Evolutionary conservation across 2,329 filamentous ascomycete genomes (phyloP).

Genomic region (Sclerotinia minor): DNA sequence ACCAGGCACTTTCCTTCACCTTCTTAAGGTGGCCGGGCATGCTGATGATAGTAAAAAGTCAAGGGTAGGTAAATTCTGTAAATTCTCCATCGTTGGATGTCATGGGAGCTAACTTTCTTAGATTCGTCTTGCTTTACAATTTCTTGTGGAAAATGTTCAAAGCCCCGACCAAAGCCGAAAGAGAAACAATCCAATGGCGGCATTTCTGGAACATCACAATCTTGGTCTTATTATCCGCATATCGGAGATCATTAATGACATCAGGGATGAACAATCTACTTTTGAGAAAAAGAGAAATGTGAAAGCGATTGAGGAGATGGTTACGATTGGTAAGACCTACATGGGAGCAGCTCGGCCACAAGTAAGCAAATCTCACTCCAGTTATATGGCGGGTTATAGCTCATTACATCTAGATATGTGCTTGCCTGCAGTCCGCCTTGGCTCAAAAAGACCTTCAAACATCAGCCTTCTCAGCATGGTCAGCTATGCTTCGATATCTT

Average conservation of each 20-base stretch:
- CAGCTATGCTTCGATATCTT: slow-evolving; percentile 71
- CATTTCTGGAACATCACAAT: slow-evolving; percentile 80
- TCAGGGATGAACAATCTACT: slow-evolving; percentile 53
- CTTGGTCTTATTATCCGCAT: slow-evolving; percentile 84
- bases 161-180: slow-evolving; percentile 35
- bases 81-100: not conserved
- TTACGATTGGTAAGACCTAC: slow-evolving; percentile 70
- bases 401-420: slow-evolving; percentile 65
- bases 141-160: slow-evolving; percentile 45
- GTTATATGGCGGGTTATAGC: no score
- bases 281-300: slow-evolving; percentile 77
- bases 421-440: slow-evolving; percentile 85
- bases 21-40: slow-evolving; percentile 78
- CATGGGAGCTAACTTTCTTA: slow-evolving; percentile 25
- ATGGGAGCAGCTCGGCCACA: slow-evolving; percentile 82
- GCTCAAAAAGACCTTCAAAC: slow-evolving; percentile 72
- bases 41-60: slow-evolving; percentile 56
- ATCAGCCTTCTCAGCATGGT: slow-evolving; percentile 81
- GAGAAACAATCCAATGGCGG: slow-evolving; percentile 62
- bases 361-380: slow-evolving; percentile 58
- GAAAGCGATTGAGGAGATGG: slow-evolving; percentile 83
- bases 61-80: slow-evolving; percentile 53
- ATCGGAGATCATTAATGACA: slow-evolving; percentile 75
- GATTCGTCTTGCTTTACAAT: slow-evolving; percentile 42
- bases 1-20: slow-evolving; percentile 72